Conservation (phyloP, 2,329 filamentous ascomycete genomes). For the Diaporthe eres region DNA sequence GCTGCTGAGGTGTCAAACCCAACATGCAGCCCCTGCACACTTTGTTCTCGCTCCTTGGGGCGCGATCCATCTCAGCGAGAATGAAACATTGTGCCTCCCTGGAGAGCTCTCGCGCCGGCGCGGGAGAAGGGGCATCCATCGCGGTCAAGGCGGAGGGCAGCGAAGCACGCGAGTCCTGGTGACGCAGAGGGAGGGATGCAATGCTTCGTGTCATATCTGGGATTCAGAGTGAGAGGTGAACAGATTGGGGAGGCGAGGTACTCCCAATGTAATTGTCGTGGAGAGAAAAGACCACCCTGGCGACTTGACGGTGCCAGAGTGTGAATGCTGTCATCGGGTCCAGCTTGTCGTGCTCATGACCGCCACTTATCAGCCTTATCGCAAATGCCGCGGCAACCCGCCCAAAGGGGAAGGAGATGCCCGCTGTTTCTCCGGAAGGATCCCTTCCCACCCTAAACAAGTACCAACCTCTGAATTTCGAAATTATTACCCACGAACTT, state of each 20-base stretch:
- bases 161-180: conserved; percentile 11
- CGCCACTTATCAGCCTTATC: conserved; percentile 20
- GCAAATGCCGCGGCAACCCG: conserved; percentile 23
- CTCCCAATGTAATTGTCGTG: background rate
- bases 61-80: conserved; percentile 20
- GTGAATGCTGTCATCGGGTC: conserved; percentile 21
- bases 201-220: conserved; percentile 31
- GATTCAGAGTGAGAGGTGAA: background rate
- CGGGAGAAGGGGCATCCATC: background rate
- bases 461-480: background rate
- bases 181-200: conserved; percentile 25
- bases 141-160: conserved; percentile 2
- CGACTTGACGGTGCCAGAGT: background rate
- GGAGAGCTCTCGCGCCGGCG: conserved; percentile 20
- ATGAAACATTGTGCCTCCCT: conserved; percentile 28
- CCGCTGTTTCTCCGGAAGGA: background rate
- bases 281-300: conserved; percentile 11
- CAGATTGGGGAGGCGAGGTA: background rate
- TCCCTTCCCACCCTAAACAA: background rate
- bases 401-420: conserved; percentile 20
- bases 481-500: background rate
- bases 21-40: conserved; percentile 28
- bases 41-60: conserved; percentile 23
- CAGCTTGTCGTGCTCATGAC: conserved; percentile 26
- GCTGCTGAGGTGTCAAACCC: conserved; percentile 13